These are phyloP conservation scores for Scytalidium sp. DNA, from an alignment of 2,329 filamentous ascomycete genomes.

Conservation along the genomic window DNA sequence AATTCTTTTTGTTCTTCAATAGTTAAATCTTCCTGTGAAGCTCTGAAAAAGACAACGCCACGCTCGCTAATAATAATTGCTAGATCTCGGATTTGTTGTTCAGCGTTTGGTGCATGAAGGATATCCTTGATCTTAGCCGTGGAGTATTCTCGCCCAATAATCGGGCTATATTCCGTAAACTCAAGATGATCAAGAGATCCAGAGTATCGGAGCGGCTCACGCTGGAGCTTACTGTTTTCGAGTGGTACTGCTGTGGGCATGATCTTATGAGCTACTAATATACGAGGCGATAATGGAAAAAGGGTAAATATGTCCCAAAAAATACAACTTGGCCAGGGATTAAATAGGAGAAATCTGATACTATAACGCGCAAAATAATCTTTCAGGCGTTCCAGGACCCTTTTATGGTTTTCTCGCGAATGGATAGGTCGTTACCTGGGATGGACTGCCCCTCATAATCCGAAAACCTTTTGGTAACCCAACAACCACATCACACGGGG, in stretches of 20 bases:
- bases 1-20: slow-evolving; percentile 62
- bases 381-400: neutral
- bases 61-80: slow-evolving; percentile 56
- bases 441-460: neutral
- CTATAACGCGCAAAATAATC: neutral
- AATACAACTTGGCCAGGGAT: neutral
- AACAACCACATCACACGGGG: neutral
- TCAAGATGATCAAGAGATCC: slow-evolving; percentile 16
- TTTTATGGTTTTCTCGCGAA: neutral
- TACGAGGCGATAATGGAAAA: neutral
- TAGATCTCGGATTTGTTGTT: slow-evolving; percentile 42
- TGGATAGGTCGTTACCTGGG: neutral
- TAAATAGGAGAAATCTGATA: neutral
- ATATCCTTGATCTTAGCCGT: slow-evolving; percentile 37
- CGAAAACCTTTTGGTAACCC: neutral
- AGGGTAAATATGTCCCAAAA: neutral
- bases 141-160: slow-evolving; percentile 39
- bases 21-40: slow-evolving; percentile 52
- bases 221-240: slow-evolving; percentile 6
- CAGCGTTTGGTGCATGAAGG: slow-evolving; percentile 38
- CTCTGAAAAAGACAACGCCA: slow-evolving; percentile 67
- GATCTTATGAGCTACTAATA: neutral
- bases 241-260: neutral
- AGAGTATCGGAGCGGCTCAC: slow-evolving; percentile 15
- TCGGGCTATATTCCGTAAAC: slow-evolving; percentile 33